These are phyloP conservation scores for Helicocarpus griseus DNA, from an alignment of 2,329 filamentous ascomycete genomes.

Conservation along the genomic window DNA sequence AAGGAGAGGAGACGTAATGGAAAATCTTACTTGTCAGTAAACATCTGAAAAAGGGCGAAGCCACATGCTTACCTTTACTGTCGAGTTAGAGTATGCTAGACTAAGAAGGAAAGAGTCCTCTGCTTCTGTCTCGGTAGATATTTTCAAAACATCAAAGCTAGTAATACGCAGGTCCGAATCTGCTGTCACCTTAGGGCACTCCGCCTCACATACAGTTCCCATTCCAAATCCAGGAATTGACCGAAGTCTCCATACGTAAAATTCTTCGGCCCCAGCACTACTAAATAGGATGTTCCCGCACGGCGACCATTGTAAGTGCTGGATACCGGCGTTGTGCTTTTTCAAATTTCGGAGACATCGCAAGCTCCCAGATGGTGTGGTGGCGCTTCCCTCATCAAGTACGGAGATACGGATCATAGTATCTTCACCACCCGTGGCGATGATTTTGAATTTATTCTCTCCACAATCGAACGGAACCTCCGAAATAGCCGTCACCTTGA, in stretches of 20 bases:
- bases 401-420: slow-evolving; percentile 63
- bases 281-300: slow-evolving; percentile 66
- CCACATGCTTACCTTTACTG: slow-evolving; percentile 45
- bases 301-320: slow-evolving; percentile 64
- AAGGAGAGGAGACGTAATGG: slow-evolving; percentile 23
- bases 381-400: slow-evolving; percentile 11
- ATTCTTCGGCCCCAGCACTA: slow-evolving; percentile 78
- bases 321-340: slow-evolving; percentile 73
- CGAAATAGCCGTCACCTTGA: slow-evolving; percentile 53
- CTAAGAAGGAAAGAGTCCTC: slow-evolving; percentile 47
- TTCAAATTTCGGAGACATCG: slow-evolving; percentile 57
- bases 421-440: slow-evolving; percentile 63
- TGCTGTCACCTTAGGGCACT: slow-evolving; percentile 38
- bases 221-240: slow-evolving; percentile 44
- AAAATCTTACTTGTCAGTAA: slow-evolving; percentile 33
- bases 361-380: slow-evolving; percentile 21
- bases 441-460: slow-evolving; percentile 25
- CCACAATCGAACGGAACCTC: not conserved
- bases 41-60: not conserved
- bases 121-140: slow-evolving; percentile 16
- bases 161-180: slow-evolving; percentile 67
- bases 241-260: slow-evolving; percentile 69
- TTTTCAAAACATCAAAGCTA: slow-evolving; percentile 55
- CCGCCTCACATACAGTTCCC: slow-evolving; percentile 44
- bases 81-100: slow-evolving; percentile 77